These are phyloP conservation scores for Symmetrospora coprosmae DNA, from an alignment of 768 basidiomycete genomes.

Conservation along the genomic window DNA sequence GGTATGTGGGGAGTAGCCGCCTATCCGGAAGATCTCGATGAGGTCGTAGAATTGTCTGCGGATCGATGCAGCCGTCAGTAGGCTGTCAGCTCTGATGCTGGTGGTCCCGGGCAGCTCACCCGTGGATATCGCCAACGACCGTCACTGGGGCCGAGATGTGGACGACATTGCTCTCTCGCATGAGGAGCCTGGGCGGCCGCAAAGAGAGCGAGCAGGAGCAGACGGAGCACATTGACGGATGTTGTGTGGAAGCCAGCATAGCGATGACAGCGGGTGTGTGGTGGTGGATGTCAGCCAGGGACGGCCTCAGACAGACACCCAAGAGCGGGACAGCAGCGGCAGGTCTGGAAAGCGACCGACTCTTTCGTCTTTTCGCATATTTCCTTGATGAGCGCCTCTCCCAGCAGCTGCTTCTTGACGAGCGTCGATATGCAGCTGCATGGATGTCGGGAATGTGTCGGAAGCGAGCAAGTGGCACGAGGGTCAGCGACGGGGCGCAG, in stretches of 20 bases:
- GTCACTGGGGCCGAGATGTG: conserved; percentile 94
- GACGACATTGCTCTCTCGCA: conserved; percentile 97
- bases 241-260: too few species aligned
- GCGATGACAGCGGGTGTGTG: too few species aligned
- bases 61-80: background rate
- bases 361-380: conserved; percentile 99
- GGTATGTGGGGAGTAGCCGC: conserved; percentile 86
- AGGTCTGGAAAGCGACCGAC: too few species aligned
- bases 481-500: background rate
- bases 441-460: background rate
- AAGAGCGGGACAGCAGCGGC: too few species aligned
- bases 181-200: conserved; percentile 48
- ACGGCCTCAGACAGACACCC: too few species aligned
- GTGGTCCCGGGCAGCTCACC: conserved; percentile 56
- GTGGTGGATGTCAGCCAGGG: too few species aligned
- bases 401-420: conserved; percentile 55
- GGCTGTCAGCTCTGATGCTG: background rate
- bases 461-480: background rate
- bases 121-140: conserved; percentile 97
- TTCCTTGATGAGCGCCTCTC: conserved; percentile 84
- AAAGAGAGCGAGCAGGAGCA: background rate
- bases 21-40: conserved; percentile 97
- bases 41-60: conserved; percentile 98
- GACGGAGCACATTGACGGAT: too few species aligned
- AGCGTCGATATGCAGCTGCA: conserved; percentile 28